These are phyloP conservation scores for Anacardium occidentale DNA, from an alignment of 345 rosid species.

Conservation along the genomic window DNA sequence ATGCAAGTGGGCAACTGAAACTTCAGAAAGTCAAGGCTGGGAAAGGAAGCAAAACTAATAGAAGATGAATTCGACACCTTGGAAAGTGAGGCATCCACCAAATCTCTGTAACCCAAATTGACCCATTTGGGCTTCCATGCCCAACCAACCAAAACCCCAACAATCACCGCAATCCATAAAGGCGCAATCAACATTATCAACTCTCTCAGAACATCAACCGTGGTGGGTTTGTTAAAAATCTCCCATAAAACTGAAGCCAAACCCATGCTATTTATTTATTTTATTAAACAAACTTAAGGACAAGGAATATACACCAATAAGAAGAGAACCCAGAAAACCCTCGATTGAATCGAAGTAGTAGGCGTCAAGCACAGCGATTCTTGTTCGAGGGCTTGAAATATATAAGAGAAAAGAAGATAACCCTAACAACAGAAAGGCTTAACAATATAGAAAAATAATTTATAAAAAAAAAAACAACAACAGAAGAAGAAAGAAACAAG, in stretches of 20 bases:
- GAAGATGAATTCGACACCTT: slow-evolving; percentile 12
- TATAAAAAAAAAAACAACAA: too few relatives aligned
- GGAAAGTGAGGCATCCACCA: slow-evolving; percentile 30
- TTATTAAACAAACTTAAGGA: too few relatives aligned
- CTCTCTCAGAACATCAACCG: slow-evolving; percentile 49
- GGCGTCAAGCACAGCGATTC: slow-evolving; percentile 39
- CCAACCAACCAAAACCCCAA: slow-evolving; percentile 96
- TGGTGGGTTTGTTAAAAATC: slow-evolving; percentile 44
- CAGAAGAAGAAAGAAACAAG: neutral
- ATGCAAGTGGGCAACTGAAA: slow-evolving; percentile 54
- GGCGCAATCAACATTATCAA: slow-evolving; percentile 56
- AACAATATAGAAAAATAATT: neutral
- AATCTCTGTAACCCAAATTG: slow-evolving; percentile 38
- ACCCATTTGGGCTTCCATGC: slow-evolving; percentile 96
- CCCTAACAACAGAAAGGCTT: neutral
- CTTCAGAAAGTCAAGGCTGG: slow-evolving; percentile 43
- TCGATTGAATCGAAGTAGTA: slow-evolving; percentile 38
- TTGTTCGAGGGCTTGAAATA: slow-evolving; percentile 27
- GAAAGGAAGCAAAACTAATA: slow-evolving; percentile 24
- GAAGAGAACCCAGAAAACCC: slow-evolving; percentile 29
- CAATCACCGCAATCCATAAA: slow-evolving; percentile 79
- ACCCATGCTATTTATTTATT: slow-evolving; percentile 37
- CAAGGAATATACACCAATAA: too few relatives aligned
- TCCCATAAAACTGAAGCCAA: slow-evolving; percentile 46
- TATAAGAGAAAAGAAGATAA: neutral